A percentile compares a stretch with the other conserved stretches of the same genome.
phyloP scores from a whole-genome alignment of 768 basidiomycete species.

The Psilocybe cubensis region DNA sequence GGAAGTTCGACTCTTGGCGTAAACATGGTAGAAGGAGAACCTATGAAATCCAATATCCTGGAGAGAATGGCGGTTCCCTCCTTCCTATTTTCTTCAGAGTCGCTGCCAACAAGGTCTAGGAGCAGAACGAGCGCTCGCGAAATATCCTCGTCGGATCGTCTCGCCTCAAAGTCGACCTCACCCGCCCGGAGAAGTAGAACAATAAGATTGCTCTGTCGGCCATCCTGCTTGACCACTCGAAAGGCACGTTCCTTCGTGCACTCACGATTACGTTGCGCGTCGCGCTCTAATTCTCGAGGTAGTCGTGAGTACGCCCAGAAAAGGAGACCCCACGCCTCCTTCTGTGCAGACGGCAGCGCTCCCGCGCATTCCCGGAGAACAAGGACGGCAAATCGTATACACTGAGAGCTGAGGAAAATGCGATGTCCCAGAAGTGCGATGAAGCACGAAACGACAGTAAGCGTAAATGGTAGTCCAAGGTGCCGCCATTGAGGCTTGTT shows the following conservation, averaged over 20 bases:
- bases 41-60: constrained; percentile 35
- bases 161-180: background rate
- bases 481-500: constrained; percentile 12
- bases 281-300: constrained; percentile 17
- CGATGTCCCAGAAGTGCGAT: constrained; percentile 20
- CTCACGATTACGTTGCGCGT: constrained; percentile 20
- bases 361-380: constrained; percentile 10
- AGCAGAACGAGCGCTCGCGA: constrained; percentile 17
- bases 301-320: constrained; percentile 59
- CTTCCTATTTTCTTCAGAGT: background rate
- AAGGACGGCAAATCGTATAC: constrained; percentile 16
- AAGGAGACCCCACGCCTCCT: constrained; percentile 51
- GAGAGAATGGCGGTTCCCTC: constrained; percentile 15
- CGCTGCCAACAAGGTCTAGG: constrained; percentile 9
- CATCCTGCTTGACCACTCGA: constrained; percentile 50
- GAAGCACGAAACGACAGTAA: constrained; percentile 16
- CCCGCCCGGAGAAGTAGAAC: constrained; percentile 34
- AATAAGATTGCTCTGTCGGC: constrained; percentile 47
- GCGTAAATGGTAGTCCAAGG: constrained; percentile 12
- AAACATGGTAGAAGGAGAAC: constrained; percentile 6
- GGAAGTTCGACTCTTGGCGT: constrained; percentile 3
- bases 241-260: constrained; percentile 38
- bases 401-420: constrained; percentile 14
- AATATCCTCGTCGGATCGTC: constrained; percentile 14
- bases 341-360: constrained; percentile 14